A percentile compares a stretch with the other conserved stretches of the same genome.
These are phyloP conservation scores for Colletotrichum spaethianum DNA, from an alignment of 2,329 filamentous ascomycete species.

Conservation along the genomic window DNA sequence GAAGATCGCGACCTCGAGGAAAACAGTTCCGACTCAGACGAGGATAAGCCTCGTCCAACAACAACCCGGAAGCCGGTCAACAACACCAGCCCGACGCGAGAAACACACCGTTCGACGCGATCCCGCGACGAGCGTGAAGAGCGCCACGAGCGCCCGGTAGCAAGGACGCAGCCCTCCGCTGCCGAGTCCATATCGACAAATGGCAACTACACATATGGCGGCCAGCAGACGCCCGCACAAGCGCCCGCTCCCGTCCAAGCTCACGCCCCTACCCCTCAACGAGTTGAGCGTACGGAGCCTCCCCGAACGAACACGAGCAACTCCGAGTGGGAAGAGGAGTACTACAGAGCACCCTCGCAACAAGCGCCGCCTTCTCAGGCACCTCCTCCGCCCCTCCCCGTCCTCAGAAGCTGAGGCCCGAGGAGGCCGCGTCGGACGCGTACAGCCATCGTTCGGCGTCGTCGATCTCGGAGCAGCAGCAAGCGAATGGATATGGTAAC, in stretches of 20 bases:
- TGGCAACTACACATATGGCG: conserved; percentile 27
- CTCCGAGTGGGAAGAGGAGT: conserved; percentile 43
- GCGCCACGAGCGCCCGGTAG: conserved; percentile 16
- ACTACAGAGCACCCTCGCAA: conserved; percentile 41
- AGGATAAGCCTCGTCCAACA: conserved; percentile 26
- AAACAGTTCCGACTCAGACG: conserved; percentile 49
- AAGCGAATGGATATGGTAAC: conserved; percentile 30
- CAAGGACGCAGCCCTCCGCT: neutral
- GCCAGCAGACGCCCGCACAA: conserved; percentile 14
- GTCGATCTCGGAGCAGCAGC: conserved; percentile 27
- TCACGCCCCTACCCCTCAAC: neutral
- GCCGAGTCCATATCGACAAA: conserved; percentile 17
- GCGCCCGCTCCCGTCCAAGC: neutral
- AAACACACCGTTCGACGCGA: conserved; percentile 20
- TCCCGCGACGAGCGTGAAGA: conserved; percentile 33
- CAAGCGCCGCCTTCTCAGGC: conserved; percentile 37
- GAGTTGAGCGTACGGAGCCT: conserved; percentile 29
- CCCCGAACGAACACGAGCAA: conserved; percentile 23
- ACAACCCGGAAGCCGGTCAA: conserved; percentile 34
- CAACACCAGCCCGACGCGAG: conserved; percentile 18
- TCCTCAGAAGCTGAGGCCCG: conserved; percentile 50
- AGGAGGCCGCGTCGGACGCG: conserved; percentile 39
- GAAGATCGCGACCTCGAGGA: conserved; percentile 45
- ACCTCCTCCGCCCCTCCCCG: conserved; percentile 50
- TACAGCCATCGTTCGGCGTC: conserved; percentile 23